Evolutionary conservation across 495 filamentous ascomycete genomes (phyloP).

Genomic region (Xylaria intraflava): DNA sequence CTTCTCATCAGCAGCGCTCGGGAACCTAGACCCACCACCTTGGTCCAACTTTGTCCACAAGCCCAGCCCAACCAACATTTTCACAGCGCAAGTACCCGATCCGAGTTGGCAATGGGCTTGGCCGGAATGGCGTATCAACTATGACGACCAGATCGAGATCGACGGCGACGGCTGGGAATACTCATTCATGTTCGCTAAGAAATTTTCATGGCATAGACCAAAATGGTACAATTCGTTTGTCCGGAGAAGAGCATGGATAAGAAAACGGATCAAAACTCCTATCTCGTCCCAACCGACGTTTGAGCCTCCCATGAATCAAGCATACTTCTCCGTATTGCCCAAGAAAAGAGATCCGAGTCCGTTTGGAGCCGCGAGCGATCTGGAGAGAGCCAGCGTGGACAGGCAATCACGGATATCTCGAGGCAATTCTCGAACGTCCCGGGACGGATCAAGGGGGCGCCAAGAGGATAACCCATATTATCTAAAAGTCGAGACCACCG

Average conservation of each 20-base stretch:
- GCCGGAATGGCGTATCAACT: slow-evolving; percentile 90
- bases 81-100: slow-evolving; percentile 87
- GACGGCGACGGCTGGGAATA: slow-evolving; percentile 97
- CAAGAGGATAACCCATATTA: slow-evolving; percentile 17
- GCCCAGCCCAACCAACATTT: slow-evolving; percentile 74
- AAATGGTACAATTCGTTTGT: slow-evolving; percentile 93
- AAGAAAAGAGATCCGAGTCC: not conserved
- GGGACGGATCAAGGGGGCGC: slow-evolving; percentile 30
- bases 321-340: slow-evolving; percentile 74
- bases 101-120: slow-evolving; percentile 96
- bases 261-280: slow-evolving; percentile 65
- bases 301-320: slow-evolving; percentile 62
- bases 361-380: not conserved
- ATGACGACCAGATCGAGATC: slow-evolving; percentile 61
- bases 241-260: slow-evolving; percentile 78
- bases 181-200: slow-evolving; percentile 70
- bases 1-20: slow-evolving; percentile 78
- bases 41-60: slow-evolving; percentile 76
- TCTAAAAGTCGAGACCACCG: slow-evolving; percentile 20
- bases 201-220: slow-evolving; percentile 83
- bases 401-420: slow-evolving; percentile 25
- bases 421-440: slow-evolving; percentile 22
- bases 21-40: slow-evolving; percentile 75
- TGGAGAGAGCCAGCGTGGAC: not conserved
- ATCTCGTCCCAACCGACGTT: slow-evolving; percentile 30